Base-by-base conservation (phyloP, 2,329 filamentous ascomycete species). In the Hypoxylon sp. region DNA sequence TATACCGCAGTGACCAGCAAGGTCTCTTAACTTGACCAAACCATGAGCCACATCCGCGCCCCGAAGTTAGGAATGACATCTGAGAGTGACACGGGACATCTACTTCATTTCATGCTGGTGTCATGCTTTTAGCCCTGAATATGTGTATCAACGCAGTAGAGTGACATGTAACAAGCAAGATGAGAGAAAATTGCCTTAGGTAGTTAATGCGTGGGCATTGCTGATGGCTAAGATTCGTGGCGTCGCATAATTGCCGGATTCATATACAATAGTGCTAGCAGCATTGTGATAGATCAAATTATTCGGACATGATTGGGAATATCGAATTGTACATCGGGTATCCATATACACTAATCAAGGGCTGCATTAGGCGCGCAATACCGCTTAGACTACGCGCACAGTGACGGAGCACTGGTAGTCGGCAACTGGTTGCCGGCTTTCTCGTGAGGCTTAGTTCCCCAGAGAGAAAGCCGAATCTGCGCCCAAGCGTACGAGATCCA, bases 1-100 rank as follows among this genome's bases (percentile, higher is more conserved):
- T 81, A 81, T 31, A 73, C 74, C 2, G 64, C 68, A 0, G 53
- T 66, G 0, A 14, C 59, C 0, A 77, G 65, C 10, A 78, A 72
- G n/a, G 53, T 77, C 0, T 77, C 75, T 6, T 73, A 22, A 67
- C 30, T 11, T 25, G 22, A 20, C 27, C 13, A 6, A 13, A 14
- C n/a, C 25, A 50, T 33, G 8, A 33, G 37, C 30, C 7, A n/a
- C 17, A 5, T 3, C 25, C 3, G 14, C 11, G 8, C 2, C 2
- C n/a, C 30, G 6, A 20, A 1, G 17, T 17, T 46, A 33, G 4
- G 40, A 57, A 33, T 17, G 33, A 17, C 30, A 20, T n/a, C 4
- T 7, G 31, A 33, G 27, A 11, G 11, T 10, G 3, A 22, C 6
- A 44, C 8, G 20, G 10, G 11, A 8, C 7, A 10, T 22, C 7